A percentile compares a stretch with the other conserved stretches of the same genome.
Evolutionary conservation across 2,329 filamentous ascomycete genomes (phyloP).

Genomic region (Aspergillus awamori): DNA sequence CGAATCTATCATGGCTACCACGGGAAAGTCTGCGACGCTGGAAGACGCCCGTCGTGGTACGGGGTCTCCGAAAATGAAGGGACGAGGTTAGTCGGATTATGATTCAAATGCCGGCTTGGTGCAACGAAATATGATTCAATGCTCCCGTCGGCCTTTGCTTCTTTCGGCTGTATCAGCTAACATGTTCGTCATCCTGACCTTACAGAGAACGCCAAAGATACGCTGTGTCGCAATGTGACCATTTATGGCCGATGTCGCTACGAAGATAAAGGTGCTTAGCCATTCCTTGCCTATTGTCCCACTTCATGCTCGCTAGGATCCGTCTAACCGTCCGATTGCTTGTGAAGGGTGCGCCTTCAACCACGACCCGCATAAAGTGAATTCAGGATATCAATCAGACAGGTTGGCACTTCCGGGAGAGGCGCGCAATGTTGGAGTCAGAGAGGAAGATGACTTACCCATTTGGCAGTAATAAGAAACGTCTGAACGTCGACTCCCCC

Average conservation of each 20-base stretch:
- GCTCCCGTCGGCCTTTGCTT: background rate
- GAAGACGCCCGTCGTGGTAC: slow-evolving; percentile 50
- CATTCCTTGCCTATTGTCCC: slow-evolving; percentile 9
- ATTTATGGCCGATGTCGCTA: slow-evolving; percentile 94
- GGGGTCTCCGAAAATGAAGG: slow-evolving; percentile 52
- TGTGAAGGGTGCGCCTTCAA: slow-evolving; percentile 76
- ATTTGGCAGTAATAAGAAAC: slow-evolving; percentile 57
- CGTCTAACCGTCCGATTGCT: slow-evolving; percentile 25
- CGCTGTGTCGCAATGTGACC: slow-evolving; percentile 85
- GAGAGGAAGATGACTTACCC: slow-evolving; percentile 24
- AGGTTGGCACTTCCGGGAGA: slow-evolving; percentile 35
- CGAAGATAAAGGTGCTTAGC: slow-evolving; percentile 71
- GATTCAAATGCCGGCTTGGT: background rate
- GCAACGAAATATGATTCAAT: background rate
- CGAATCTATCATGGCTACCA: slow-evolving; percentile 46
- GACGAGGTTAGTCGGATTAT: slow-evolving; percentile 46
- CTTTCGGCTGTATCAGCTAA: slow-evolving; percentile 15
- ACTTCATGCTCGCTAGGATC: slow-evolving; percentile 5
- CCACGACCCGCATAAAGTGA: slow-evolving; percentile 72
- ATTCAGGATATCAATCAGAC: slow-evolving; percentile 43
- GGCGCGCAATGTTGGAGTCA: slow-evolving; percentile 7
- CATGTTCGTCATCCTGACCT: slow-evolving; percentile 5
- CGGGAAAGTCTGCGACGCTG: slow-evolving; percentile 45
- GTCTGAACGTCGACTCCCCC: slow-evolving; percentile 92
- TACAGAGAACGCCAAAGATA: slow-evolving; percentile 78